A percentile compares a stretch with the other conserved stretches of the same genome.
These are phyloP conservation scores for Aciculoconidium aculeatum DNA, from an alignment of 805 yeast species.

Conservation along the genomic window DNA sequence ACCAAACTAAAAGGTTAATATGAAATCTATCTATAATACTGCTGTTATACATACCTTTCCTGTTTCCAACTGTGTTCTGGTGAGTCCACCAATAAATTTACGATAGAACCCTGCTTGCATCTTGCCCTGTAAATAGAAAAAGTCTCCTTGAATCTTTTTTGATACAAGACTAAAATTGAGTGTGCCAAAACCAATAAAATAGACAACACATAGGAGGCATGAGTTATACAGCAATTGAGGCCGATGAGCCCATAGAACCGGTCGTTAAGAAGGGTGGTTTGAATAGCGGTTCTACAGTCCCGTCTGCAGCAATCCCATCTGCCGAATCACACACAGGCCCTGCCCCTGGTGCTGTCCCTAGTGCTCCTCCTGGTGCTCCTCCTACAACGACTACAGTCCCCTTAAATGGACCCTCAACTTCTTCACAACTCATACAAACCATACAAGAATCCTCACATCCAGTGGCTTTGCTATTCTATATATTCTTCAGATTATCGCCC, in stretches of 20 bases:
- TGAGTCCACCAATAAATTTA: slow-evolving; percentile 29
- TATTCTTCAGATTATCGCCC: slow-evolving; percentile 59
- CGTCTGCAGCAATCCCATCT: too few relatives aligned
- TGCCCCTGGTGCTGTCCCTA: not conserved
- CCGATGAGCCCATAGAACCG: slow-evolving; percentile 14
- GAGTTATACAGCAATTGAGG: slow-evolving; percentile 26
- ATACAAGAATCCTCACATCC: slow-evolving; percentile 76
- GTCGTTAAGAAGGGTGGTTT: too few relatives aligned
- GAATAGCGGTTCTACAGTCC: too few relatives aligned
- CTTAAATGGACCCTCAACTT: slow-evolving; percentile 1
- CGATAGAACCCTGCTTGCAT: slow-evolving; percentile 17
- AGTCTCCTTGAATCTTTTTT: too few relatives aligned
- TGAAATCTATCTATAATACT: not conserved
- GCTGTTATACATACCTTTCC: slow-evolving; percentile 31
- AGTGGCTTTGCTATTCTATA: slow-evolving; percentile 60
- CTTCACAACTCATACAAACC: slow-evolving; percentile 6
- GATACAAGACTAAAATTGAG: too few relatives aligned
- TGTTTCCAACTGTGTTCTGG: slow-evolving; percentile 41
- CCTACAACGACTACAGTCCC: not conserved
- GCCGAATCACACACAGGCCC: not conserved
- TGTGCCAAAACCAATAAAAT: too few relatives aligned
- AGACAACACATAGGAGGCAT: too few relatives aligned
- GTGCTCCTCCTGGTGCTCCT: slow-evolving; percentile 1
- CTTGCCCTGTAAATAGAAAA: not conserved
- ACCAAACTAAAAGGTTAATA: slow-evolving; percentile 48